Evolutionary conservation across 139 green algal species (phyloP).

Genomic region (Micractinium sp.): DNA sequence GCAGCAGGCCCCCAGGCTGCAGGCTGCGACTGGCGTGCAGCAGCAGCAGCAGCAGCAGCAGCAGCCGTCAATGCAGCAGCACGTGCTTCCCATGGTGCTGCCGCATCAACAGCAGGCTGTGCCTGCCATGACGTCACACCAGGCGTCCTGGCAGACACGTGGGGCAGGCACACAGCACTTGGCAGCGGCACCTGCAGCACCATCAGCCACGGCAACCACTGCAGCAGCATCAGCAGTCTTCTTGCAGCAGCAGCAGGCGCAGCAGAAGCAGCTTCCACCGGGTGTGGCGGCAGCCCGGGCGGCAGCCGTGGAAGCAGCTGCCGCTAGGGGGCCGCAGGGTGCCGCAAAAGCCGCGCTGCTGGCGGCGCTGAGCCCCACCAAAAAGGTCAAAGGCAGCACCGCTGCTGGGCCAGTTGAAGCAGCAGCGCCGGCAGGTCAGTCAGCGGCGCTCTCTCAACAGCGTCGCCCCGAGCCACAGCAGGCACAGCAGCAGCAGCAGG

Average conservation of each 20-base stretch:
- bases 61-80: background rate
- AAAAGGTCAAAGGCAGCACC: no score
- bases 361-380: no score
- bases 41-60: background rate
- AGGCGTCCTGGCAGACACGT: background rate
- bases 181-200: background rate
- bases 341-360: no score
- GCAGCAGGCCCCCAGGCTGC: no score
- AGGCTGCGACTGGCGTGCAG: no score
- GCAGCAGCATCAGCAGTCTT: background rate
- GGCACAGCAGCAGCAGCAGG: background rate
- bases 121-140: no score
- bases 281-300: background rate
- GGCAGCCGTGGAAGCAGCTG: no score
- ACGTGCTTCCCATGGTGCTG: background rate
- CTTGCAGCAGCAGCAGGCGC: background rate
- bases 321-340: no score
- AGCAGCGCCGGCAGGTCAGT: background rate
- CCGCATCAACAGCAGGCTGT: no score
- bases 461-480: background rate
- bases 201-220: background rate
- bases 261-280: background rate
- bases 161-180: background rate
- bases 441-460: background rate
- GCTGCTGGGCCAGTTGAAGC: background rate